Evolutionary conservation across 495 filamentous ascomycete genomes (phyloP).

Genomic region (Talaromyces thailandensis): DNA sequence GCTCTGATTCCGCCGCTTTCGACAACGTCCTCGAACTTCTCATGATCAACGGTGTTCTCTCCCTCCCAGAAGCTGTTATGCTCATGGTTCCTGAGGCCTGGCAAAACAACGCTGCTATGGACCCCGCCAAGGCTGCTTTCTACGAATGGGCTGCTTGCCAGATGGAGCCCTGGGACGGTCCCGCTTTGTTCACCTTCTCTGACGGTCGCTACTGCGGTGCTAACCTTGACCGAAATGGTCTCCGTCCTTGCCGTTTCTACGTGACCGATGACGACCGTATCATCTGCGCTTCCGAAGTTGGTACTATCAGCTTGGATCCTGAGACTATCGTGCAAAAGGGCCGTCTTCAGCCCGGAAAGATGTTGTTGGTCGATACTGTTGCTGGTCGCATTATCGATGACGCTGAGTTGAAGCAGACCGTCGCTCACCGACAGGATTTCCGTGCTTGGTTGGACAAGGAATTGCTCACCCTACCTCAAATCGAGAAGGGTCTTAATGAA

Average conservation of each 20-base stretch:
- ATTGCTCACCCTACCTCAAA: conserved; percentile 71
- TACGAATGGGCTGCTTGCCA: conserved; percentile 99
- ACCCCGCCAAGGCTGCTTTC: conserved; percentile 93
- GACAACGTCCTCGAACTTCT: conserved; percentile 96
- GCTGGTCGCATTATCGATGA: conserved; percentile 97
- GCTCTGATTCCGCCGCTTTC: conserved; percentile 96
- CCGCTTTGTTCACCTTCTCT: conserved; percentile 95
- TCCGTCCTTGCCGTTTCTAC: conserved; percentile 96
- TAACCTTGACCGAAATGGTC: conserved; percentile 95
- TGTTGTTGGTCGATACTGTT: conserved; percentile 94
- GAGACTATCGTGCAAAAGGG: conserved; percentile 92
- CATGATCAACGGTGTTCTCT: conserved; percentile 94
- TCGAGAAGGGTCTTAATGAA: conserved; percentile 50
- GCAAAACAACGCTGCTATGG: conserved; percentile 90
- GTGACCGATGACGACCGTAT: conserved; percentile 97
- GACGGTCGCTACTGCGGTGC: conserved; percentile 97
- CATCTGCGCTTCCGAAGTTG: conserved; percentile 96
- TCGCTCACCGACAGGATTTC: conserved; percentile 81
- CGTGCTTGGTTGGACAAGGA: conserved; percentile 80
- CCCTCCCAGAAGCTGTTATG: conserved; percentile 96
- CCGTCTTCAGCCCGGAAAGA: conserved; percentile 88
- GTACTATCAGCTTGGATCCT: conserved; percentile 85
- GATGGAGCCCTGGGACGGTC: conserved; percentile 99
- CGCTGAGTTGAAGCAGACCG: conserved; percentile 82
- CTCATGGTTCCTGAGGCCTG: conserved; percentile 98